phyloP scores from a whole-genome alignment of 257 asterid species.

The Nicotiana knightiana region DNA sequence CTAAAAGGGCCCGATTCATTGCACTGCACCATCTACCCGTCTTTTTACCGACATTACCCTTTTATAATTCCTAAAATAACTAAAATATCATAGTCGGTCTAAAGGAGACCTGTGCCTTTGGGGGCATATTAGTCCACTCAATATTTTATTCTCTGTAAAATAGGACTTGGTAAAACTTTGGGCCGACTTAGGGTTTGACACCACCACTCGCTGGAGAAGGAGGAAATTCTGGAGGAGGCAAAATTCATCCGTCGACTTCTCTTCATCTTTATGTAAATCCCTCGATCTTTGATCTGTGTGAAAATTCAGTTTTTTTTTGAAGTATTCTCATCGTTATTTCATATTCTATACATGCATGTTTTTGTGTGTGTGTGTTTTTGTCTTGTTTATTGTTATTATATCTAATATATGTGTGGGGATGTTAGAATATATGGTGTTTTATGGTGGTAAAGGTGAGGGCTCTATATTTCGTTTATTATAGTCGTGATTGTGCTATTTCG shows the following conservation, averaged over 20 bases:
- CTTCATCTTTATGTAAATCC: neutral
- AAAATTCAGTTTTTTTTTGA: neutral
- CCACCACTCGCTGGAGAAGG: neutral
- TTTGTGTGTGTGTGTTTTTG: neutral
- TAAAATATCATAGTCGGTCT: neutral
- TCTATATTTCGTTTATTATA: neutral
- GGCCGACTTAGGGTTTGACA: constrained; percentile 17
- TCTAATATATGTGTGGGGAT: neutral
- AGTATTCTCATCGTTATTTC: neutral
- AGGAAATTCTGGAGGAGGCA: neutral
- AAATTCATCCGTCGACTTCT: constrained; percentile 7
- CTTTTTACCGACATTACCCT: neutral
- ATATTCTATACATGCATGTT: neutral
- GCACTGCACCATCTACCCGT: neutral
- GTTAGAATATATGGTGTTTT: neutral
- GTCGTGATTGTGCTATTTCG: neutral
- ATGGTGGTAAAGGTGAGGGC: neutral
- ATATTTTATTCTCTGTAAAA: neutral
- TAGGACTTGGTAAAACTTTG: neutral
- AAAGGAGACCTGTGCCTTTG: neutral
- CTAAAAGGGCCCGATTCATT: neutral
- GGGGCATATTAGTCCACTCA: neutral
- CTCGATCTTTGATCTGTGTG: neutral
- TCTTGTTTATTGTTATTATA: neutral
- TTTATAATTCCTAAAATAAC: neutral